These are phyloP conservation scores for Tremellales sp. DNA, from an alignment of 1,284 basidiomycete genomes.

Conservation along the genomic window DNA sequence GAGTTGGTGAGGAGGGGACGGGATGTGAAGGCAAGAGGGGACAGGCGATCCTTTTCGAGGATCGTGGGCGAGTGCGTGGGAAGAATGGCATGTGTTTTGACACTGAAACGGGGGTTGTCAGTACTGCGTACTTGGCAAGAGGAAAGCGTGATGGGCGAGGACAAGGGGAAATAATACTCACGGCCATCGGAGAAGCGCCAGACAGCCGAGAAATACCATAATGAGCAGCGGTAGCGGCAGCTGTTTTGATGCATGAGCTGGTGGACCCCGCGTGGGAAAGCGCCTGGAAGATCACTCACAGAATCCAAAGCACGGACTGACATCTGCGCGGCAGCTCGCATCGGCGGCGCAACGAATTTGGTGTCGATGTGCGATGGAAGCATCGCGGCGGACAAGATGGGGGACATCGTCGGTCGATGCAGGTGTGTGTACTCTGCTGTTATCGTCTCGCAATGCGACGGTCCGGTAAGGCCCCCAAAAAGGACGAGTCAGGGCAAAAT, in stretches of 20 bases:
- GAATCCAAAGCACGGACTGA: not conserved
- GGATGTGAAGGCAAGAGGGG: not conserved
- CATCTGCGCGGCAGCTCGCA: not conserved
- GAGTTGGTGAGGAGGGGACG: not conserved
- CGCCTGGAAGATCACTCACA: not conserved
- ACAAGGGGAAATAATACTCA: not conserved
- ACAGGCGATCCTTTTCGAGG: not conserved
- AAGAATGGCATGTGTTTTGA: not conserved
- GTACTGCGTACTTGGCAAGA: not conserved
- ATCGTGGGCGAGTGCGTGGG: not conserved
- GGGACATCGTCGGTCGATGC: too few relatives aligned
- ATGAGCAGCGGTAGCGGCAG: conserved; percentile 1
- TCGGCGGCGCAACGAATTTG: not conserved
- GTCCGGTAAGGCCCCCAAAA: too few relatives aligned
- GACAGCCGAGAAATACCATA: conserved; percentile 1
- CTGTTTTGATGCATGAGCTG: not conserved
- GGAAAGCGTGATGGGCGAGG: not conserved
- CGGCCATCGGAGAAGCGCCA: not conserved
- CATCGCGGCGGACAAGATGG: too few relatives aligned
- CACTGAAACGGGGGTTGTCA: not conserved
- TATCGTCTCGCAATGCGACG: too few relatives aligned
- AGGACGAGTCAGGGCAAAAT: too few relatives aligned
- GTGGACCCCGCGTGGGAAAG: not conserved
- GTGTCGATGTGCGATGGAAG: not conserved
- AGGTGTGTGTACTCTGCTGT: too few relatives aligned